Conservation (phyloP, 2,329 filamentous ascomycete genomes). For the Exophiala sp. region DNA sequence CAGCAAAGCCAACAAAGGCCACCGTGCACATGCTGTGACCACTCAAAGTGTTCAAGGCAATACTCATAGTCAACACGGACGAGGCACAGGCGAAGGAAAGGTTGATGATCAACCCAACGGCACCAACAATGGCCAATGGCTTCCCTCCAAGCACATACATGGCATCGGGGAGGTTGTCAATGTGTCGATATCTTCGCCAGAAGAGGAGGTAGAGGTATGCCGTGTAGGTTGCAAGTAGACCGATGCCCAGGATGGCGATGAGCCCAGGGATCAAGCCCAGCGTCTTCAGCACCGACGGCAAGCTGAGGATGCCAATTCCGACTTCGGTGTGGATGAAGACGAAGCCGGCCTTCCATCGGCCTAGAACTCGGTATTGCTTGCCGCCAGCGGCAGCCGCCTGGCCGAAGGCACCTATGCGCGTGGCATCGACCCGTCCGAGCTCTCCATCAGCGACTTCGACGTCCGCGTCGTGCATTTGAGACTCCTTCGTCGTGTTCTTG, state of each 20-base stretch:
- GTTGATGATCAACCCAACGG: conserved; percentile 54
- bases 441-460: background rate
- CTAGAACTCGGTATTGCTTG: conserved; percentile 8
- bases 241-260: conserved; percentile 45
- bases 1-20: conserved; percentile 51
- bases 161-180: conserved; percentile 60
- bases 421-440: background rate
- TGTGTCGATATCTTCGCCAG: conserved; percentile 48
- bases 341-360: conserved; percentile 9
- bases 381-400: conserved; percentile 7
- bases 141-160: conserved; percentile 55
- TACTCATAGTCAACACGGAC: conserved; percentile 60
- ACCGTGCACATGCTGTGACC: conserved; percentile 55
- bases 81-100: conserved; percentile 61
- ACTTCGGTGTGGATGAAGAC: conserved; percentile 36
- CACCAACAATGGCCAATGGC: conserved; percentile 55
- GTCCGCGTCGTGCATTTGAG: background rate
- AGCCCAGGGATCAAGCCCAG: conserved; percentile 49
- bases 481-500: conserved; percentile 3
- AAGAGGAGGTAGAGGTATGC: conserved; percentile 52
- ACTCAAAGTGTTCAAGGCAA: conserved; percentile 58
- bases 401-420: conserved; percentile 4
- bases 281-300: conserved; percentile 43
- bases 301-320: conserved; percentile 44
- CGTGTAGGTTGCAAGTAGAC: conserved; percentile 49